Evolutionary conservation across 1,139 yeast genomes (phyloP).

Genomic region (Hanseniaspora uvarum): DNA sequence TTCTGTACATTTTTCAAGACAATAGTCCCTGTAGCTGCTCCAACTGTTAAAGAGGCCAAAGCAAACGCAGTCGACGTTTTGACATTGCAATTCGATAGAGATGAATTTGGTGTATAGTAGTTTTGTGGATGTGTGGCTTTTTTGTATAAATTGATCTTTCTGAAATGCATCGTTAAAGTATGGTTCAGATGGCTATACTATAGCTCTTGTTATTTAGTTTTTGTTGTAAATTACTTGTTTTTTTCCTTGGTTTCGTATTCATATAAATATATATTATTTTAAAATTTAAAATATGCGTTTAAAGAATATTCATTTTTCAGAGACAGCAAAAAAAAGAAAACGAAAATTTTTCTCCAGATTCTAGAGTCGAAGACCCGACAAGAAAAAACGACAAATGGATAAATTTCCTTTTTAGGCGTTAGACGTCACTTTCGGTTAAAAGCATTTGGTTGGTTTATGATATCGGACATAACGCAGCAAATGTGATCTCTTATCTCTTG

Average conservation of each 20-base stretch:
- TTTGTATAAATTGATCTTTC: constrained; percentile 25
- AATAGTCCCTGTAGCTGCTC: constrained; percentile 15
- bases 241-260: too few relatives aligned
- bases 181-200: background rate
- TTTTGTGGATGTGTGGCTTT: constrained; percentile 24
- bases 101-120: constrained; percentile 6
- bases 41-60: constrained; percentile 5
- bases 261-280: too few relatives aligned
- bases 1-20: constrained; percentile 15
- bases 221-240: too few relatives aligned
- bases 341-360: too few relatives aligned
- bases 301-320: background rate
- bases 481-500: background rate
- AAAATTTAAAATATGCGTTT: too few relatives aligned
- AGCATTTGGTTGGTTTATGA: background rate
- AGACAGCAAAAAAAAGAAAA: background rate
- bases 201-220: background rate
- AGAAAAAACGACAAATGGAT: too few relatives aligned
- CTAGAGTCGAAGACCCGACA: too few relatives aligned
- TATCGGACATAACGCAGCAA: background rate
- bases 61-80: constrained; percentile 4
- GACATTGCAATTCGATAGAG: background rate
- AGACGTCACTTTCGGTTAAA: background rate
- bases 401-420: background rate
- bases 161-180: constrained; percentile 14